Percentiles rank a stretch among this genome's conserved stretches.
Conservation (phyloP, 2,329 filamentous ascomycete genomes). For the Cercospora sojina region DNA sequence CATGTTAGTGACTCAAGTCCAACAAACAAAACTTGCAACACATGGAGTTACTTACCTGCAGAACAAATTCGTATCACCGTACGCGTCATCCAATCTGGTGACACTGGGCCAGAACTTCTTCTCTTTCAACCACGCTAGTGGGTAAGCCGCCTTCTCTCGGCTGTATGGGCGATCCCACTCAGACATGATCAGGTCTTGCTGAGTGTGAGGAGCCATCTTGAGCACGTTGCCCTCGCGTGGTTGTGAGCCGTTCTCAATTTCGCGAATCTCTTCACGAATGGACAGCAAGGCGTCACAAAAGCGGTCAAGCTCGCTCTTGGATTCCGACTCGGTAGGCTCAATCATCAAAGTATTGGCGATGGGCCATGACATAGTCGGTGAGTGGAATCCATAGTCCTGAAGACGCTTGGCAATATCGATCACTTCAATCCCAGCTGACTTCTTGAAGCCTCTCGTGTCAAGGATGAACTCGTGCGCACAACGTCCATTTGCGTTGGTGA, state of each 20-base stretch:
- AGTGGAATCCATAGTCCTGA: conserved; percentile 96
- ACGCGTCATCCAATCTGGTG: conserved; percentile 82
- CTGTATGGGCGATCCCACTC: conserved; percentile 83
- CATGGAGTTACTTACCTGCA: conserved; percentile 59
- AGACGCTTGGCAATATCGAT: conserved; percentile 96
- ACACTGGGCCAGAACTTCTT: conserved; percentile 98
- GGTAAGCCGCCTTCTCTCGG: conserved; percentile 82
- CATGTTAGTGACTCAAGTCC: background rate
- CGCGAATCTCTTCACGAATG: conserved; percentile 81
- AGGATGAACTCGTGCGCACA: conserved; percentile 98
- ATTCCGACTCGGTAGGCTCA: conserved; percentile 92
- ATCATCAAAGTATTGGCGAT: conserved; percentile 97
- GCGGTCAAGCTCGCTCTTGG: conserved; percentile 85
- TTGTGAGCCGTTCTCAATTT: conserved; percentile 74
- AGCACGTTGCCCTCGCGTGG: conserved; percentile 78
- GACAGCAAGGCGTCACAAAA: conserved; percentile 87
- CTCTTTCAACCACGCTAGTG: conserved; percentile 75
- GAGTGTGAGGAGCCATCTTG: conserved; percentile 84
- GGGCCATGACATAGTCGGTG: conserved; percentile 95
- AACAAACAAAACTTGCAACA: background rate
- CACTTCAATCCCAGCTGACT: conserved; percentile 78
- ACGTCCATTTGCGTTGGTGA: conserved; percentile 82
- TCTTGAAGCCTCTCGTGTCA: conserved; percentile 80
- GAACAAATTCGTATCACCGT: conserved; percentile 89
- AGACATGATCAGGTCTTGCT: conserved; percentile 71